Evolutionary conservation across 2,329 filamentous ascomycete species (phyloP).

Genomic region (Diaporthe batatas): DNA sequence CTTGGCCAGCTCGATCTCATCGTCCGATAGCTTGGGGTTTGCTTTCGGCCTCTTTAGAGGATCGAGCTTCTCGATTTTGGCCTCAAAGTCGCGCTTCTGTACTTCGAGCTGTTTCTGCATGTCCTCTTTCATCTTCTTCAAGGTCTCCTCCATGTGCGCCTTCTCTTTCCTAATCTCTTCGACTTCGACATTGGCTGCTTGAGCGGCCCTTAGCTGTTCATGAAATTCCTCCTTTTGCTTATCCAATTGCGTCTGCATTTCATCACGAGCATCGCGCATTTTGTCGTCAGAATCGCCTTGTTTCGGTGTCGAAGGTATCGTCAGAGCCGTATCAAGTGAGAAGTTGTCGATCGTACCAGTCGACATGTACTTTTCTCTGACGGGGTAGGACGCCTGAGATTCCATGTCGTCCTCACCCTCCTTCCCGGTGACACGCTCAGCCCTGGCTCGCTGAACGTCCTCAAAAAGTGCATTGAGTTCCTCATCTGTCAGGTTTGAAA

Average conservation of each 20-base stretch:
- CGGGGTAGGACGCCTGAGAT: conserved; percentile 86
- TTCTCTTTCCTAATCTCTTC: conserved; percentile 89
- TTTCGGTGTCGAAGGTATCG: conserved; percentile 92
- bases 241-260: conserved; percentile 86
- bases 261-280: conserved; percentile 80
- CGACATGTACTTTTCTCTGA: conserved; percentile 95
- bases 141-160: conserved; percentile 83
- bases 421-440: conserved; percentile 77
- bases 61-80: conserved; percentile 82
- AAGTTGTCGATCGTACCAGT: conserved; percentile 96
- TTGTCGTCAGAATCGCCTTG: conserved; percentile 81
- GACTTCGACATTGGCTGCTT: conserved; percentile 81
- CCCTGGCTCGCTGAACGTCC: conserved; percentile 89
- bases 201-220: conserved; percentile 80
- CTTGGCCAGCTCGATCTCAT: conserved; percentile 79
- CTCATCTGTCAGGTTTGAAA: conserved; percentile 90
- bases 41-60: conserved; percentile 72
- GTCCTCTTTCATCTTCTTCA: conserved; percentile 83
- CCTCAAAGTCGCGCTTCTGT: conserved; percentile 88
- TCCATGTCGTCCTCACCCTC: conserved; percentile 92
- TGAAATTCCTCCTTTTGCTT: conserved; percentile 87
- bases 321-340: conserved; percentile 92
- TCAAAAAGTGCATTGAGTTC: conserved; percentile 95
- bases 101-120: conserved; percentile 88
- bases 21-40: conserved; percentile 75